Evolutionary conservation across 2,329 filamentous ascomycete genomes (phyloP).

Genomic region (Pestalotiopsis sp.): DNA sequence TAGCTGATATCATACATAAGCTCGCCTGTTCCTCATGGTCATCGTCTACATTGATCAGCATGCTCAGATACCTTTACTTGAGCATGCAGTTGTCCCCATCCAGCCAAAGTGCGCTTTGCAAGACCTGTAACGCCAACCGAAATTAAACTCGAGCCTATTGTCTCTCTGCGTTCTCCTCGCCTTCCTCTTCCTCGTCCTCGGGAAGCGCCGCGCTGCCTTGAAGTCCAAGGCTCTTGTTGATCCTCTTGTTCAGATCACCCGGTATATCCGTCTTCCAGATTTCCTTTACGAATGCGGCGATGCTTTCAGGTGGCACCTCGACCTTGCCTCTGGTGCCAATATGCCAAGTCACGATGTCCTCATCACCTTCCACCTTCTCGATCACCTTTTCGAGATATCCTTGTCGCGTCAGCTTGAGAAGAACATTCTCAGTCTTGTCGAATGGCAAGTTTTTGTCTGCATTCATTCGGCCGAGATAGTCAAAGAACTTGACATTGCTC

Average conservation of each 20-base stretch:
- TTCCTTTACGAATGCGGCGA: constrained; percentile 68
- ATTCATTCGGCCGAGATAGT: constrained; percentile 75
- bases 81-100: neutral
- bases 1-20: neutral
- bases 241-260: constrained; percentile 59
- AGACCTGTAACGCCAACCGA: neutral
- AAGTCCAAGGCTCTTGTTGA: constrained; percentile 65
- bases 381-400: constrained; percentile 79
- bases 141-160: neutral
- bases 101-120: neutral
- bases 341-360: constrained; percentile 79
- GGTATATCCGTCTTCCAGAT: constrained; percentile 55
- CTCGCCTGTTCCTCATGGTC: neutral
- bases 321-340: constrained; percentile 84
- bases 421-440: constrained; percentile 73
- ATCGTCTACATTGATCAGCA: neutral
- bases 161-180: constrained; percentile 10
- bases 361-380: constrained; percentile 67
- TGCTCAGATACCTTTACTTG: neutral
- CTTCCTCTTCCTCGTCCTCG: constrained; percentile 18
- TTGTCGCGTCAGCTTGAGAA: constrained; percentile 77
- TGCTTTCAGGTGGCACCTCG: constrained; percentile 79
- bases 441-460: constrained; percentile 74
- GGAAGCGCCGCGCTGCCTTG: constrained; percentile 25
- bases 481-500: constrained; percentile 76